A percentile compares a stretch with the other conserved stretches of the same genome.
Evolutionary conservation across 2,329 filamentous ascomycete genomes (phyloP).

Genomic region (Calonectria naviculata): DNA sequence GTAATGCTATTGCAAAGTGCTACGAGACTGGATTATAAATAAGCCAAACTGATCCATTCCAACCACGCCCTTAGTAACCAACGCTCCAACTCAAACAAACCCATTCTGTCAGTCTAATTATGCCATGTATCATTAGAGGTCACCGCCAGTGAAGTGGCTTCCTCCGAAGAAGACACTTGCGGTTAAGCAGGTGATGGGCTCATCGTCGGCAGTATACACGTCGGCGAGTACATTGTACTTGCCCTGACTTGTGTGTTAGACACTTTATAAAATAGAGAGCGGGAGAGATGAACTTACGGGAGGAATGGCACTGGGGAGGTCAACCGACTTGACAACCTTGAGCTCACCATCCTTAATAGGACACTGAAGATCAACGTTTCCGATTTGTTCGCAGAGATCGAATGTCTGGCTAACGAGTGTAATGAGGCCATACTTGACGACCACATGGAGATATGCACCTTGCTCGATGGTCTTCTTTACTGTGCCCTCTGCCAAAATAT

Average conservation of each 20-base stretch:
- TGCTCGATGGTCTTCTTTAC: conserved; percentile 78
- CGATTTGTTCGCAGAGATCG: conserved; percentile 89
- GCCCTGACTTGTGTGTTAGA: conserved; percentile 66
- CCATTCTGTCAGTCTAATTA: conserved; percentile 8
- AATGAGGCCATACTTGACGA: conserved; percentile 96
- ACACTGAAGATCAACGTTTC: conserved; percentile 89
- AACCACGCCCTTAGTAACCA: conserved; percentile 30
- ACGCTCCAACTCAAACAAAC: conserved; percentile 21
- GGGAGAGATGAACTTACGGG: conserved; percentile 70
- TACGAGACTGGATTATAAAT: conserved; percentile 27
- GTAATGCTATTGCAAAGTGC: conserved; percentile 36
- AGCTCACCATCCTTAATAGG: conserved; percentile 85
- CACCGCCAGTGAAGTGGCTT: conserved; percentile 51
- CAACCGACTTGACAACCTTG: conserved; percentile 81
- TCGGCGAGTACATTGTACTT: conserved; percentile 91
- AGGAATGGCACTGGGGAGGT: conserved; percentile 88
- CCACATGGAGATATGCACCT: conserved; percentile 83
- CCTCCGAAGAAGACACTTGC: conserved; percentile 74
- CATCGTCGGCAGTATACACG: conserved; percentile 78
- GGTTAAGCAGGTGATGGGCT: conserved; percentile 87
- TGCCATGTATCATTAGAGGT: conserved; percentile 48
- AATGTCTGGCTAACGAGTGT: conserved; percentile 80
- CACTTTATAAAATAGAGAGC: neutral
- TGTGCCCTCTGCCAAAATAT: conserved; percentile 82
- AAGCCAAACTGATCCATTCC: conserved; percentile 30